Evolutionary conservation across 805 yeast genomes (phyloP).

Genomic region (Monosporozyma siamensis): DNA sequence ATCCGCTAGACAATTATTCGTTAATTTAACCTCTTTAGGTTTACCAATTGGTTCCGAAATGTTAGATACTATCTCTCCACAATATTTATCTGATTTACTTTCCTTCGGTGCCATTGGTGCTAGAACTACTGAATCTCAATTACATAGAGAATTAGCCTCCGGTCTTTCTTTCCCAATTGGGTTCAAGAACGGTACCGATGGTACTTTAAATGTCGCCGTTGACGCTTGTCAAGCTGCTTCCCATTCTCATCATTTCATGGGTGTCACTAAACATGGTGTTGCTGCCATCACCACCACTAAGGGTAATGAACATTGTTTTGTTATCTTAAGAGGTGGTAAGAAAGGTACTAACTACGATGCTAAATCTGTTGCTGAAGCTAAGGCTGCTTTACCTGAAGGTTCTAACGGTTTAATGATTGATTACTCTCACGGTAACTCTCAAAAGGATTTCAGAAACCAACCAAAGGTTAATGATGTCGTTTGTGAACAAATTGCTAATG

Average conservation of each 20-base stretch:
- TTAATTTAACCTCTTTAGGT: slow-evolving; percentile 67
- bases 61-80: slow-evolving; percentile 97
- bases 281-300: slow-evolving; percentile 94
- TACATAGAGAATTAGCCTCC: slow-evolving; percentile 93
- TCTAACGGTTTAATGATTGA: slow-evolving; percentile 73
- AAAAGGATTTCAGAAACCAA: slow-evolving; percentile 89
- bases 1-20: slow-evolving; percentile 79
- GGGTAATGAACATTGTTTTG: slow-evolving; percentile 91
- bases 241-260: slow-evolving; percentile 86
- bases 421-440: slow-evolving; percentile 96
- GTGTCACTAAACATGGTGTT: slow-evolving; percentile 92
- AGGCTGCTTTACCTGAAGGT: slow-evolving; percentile 43
- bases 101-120: slow-evolving; percentile 98
- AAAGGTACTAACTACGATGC: slow-evolving; percentile 88
- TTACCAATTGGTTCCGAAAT: slow-evolving; percentile 95
- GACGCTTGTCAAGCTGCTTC: slow-evolving; percentile 92
- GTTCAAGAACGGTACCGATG: slow-evolving; percentile 97
- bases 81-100: slow-evolving; percentile 84
- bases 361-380: slow-evolving; percentile 64
- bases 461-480: slow-evolving; percentile 82
- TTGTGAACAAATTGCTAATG: slow-evolving; percentile 70
- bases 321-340: slow-evolving; percentile 93
- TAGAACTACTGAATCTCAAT: slow-evolving; percentile 95
- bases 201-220: slow-evolving; percentile 84
- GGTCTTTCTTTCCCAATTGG: slow-evolving; percentile 98